These are phyloP conservation scores for Penicillium antarcticum DNA, from an alignment of 495 filamentous ascomycete genomes.

Conservation along the genomic window DNA sequence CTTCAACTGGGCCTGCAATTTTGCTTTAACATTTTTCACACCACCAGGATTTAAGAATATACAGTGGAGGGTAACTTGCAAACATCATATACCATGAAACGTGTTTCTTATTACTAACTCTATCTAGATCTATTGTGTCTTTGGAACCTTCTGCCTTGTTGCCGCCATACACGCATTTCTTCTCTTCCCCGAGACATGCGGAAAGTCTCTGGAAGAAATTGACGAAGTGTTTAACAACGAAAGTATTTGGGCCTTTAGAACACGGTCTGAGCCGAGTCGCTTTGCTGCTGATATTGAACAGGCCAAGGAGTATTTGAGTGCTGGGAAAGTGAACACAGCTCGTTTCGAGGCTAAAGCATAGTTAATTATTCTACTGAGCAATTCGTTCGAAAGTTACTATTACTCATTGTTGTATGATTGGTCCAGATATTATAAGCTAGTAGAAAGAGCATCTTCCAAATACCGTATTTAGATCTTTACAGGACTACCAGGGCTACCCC, in stretches of 20 bases:
- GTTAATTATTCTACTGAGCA: not conserved
- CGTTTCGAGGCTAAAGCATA: not conserved
- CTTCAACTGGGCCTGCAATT: slow-evolving; percentile 27
- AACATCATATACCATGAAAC: not conserved
- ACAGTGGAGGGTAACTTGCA: slow-evolving; percentile 40
- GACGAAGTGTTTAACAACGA: slow-evolving; percentile 54
- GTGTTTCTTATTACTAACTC: not conserved
- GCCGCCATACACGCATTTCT: slow-evolving; percentile 64
- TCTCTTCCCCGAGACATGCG: slow-evolving; percentile 63
- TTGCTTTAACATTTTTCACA: slow-evolving; percentile 58
- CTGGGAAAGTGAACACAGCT: not conserved
- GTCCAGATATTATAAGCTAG: too few species aligned
- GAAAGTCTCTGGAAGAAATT: slow-evolving; percentile 63
- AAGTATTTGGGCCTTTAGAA: slow-evolving; percentile 20
- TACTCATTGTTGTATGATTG: too few species aligned
- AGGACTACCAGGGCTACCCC: too few species aligned
- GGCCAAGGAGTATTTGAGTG: slow-evolving; percentile 11
- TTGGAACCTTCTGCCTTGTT: slow-evolving; percentile 43
- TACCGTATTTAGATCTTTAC: too few species aligned
- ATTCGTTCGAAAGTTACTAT: too few species aligned
- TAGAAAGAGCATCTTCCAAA: too few species aligned
- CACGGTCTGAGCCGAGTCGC: slow-evolving; percentile 6
- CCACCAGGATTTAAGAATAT: slow-evolving; percentile 60
- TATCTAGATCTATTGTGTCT: slow-evolving; percentile 10
- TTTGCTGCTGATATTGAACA: slow-evolving; percentile 14